phyloP scores from a whole-genome alignment of 1,284 basidiomycete species.

The Malassezia pachydermatis region DNA sequence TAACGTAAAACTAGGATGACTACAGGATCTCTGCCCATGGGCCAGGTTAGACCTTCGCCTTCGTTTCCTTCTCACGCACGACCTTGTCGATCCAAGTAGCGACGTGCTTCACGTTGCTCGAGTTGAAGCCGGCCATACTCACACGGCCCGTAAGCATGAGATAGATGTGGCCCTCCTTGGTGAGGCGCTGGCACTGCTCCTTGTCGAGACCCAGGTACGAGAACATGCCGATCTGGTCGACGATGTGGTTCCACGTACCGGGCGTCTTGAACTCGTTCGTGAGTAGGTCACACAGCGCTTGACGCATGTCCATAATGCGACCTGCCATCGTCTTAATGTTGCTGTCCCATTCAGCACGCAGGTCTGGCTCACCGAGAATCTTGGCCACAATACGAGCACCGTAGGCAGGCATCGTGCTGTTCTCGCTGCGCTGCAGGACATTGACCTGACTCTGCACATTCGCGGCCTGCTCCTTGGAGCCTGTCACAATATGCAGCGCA shows the following conservation, averaged over 20 bases:
- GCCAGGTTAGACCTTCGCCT: too few species aligned
- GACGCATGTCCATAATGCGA: conserved; percentile 80
- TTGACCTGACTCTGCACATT: conserved; percentile 58
- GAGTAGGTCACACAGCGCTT: conserved; percentile 66
- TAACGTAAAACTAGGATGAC: too few species aligned
- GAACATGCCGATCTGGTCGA: conserved; percentile 47
- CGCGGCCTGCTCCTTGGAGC: conserved; percentile 24
- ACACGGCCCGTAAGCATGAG: conserved; percentile 75
- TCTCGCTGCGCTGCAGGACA: conserved; percentile 77
- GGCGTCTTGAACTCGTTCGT: conserved; percentile 79
- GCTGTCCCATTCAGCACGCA: conserved; percentile 76
- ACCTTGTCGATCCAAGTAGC: conserved; percentile 45
- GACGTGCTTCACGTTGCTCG: conserved; percentile 54
- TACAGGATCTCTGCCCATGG: too few species aligned
- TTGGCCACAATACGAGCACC: conserved; percentile 68
- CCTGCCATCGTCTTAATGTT: conserved; percentile 87
- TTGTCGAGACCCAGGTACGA: conserved; percentile 40
- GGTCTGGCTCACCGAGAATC: conserved; percentile 54
- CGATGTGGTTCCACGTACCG: conserved; percentile 63
- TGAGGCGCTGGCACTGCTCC: conserved; percentile 61
- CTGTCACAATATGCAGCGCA: conserved; percentile 51
- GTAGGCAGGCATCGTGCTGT: conserved; percentile 81
- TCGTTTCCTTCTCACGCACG: conserved; percentile 33
- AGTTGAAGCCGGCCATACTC: conserved; percentile 83
- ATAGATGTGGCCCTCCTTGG: conserved; percentile 73